Evolutionary conservation across 345 rosid species (phyloP).

Genomic region (Eucalyptus virginea): DNA sequence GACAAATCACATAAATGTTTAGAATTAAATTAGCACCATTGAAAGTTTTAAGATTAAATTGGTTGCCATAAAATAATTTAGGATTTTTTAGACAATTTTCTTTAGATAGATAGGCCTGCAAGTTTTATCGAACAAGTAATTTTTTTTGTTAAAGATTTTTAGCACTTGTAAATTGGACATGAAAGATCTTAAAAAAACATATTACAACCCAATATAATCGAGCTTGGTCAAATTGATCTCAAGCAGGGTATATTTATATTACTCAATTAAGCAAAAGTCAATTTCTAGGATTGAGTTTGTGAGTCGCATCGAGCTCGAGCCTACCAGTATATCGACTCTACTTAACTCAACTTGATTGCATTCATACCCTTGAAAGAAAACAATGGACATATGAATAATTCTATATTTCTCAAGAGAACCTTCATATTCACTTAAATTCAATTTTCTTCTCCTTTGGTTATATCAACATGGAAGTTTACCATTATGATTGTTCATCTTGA

Average conservation of each 20-base stretch:
- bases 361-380: neutral
- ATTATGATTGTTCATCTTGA: neutral
- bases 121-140: neutral
- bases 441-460: neutral
- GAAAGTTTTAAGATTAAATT: neutral
- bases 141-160: neutral
- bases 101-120: neutral
- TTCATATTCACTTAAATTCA: neutral
- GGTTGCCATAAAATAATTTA: rapidly evolving
- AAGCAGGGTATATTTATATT: neutral
- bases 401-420: neutral
- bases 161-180: neutral
- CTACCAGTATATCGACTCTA: rapidly evolving
- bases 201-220: neutral
- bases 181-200: neutral
- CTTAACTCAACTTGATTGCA: neutral
- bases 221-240: neutral
- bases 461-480: neutral
- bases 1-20: neutral
- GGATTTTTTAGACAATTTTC: neutral
- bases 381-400: neutral
- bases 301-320: neutral
- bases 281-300: neutral
- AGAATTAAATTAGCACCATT: neutral
- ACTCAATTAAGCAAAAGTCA: neutral